phyloP scores from a whole-genome alignment of 2,329 filamentous ascomycete genomes.

The Thielaviopsis cerberus region DNA sequence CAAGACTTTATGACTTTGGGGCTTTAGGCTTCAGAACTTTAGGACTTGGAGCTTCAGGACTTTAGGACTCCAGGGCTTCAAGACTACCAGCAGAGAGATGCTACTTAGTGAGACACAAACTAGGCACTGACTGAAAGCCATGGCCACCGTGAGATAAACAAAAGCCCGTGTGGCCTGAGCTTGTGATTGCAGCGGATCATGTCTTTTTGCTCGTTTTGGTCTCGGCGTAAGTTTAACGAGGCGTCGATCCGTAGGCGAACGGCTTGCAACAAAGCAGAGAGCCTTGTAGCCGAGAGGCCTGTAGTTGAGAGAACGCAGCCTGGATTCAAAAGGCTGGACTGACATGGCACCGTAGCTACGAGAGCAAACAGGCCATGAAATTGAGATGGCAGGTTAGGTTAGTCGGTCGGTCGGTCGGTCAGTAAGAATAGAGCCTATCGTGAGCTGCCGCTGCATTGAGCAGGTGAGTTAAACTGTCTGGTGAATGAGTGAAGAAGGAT shows the following conservation, averaged over 20 bases:
- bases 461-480: background rate
- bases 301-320: background rate
- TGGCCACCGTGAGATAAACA: background rate
- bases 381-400: background rate
- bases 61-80: no score
- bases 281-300: background rate
- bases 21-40: no score
- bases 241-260: background rate
- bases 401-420: no score
- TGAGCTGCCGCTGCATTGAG: background rate
- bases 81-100: no score
- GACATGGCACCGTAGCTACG: background rate
- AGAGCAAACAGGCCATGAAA: background rate
- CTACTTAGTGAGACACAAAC: no score
- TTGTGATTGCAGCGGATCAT: background rate
- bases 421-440: background rate
- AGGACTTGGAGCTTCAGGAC: no score
- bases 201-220: background rate
- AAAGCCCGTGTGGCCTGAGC: background rate
- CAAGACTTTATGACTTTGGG: no score
- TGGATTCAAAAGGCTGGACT: background rate
- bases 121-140: no score
- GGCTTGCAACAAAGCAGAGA: no score
- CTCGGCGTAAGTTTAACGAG: background rate
- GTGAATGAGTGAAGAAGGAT: background rate